Base-by-base conservation (phyloP, 1,139 yeast species). In the Pichia sp. region DNA sequence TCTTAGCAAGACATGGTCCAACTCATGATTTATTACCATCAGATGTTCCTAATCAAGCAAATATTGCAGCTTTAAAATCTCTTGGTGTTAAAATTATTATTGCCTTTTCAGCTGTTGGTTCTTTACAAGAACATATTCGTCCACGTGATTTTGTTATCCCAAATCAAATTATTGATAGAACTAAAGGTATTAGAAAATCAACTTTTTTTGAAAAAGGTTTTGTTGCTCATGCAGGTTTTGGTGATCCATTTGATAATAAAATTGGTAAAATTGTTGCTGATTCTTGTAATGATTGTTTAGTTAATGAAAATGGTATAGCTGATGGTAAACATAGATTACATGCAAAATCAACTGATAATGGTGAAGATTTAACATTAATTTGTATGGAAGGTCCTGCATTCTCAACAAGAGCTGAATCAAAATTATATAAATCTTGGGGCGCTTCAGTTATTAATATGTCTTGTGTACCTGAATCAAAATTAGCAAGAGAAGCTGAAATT, bases 321-420 rank as follows among this genome's bases (percentile, higher is more conserved):
- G 42, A 45, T 30, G 43, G 42, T 9, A 32, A n/a, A 11, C 53
- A 50, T 35, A 43, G 33, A 28, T 73, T 83, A 59, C 90, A 84
- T 67, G 73, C 85, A 49, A 79, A 75, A 63, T 67, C 65, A 47
- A 72, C 80, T 43, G 76, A 75, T 18, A 18, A 18, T 55, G 72
- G 70, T 46, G 83, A 81, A 49, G 97, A 90, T 61, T 71, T 86
- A 54, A 85, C 95, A 2, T 79, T 94, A 43, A 76, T 94, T 53
- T 92, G 98, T 70, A 92, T 92, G 98, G 99, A 92, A 69, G 99
- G 99, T 39, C 99, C 99, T 3, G 96, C 94, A 50, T 92, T 92
- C 69, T 84, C 95, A 44, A 92, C 98, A 18, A 78, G 98, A 56
- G 97, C 98, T n/a, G 99, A 92, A 70, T 87, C 96, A 26, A 79